phyloP scores from a whole-genome alignment of 108 stramenopile species.

The Skeletonema menzelii region DNA sequence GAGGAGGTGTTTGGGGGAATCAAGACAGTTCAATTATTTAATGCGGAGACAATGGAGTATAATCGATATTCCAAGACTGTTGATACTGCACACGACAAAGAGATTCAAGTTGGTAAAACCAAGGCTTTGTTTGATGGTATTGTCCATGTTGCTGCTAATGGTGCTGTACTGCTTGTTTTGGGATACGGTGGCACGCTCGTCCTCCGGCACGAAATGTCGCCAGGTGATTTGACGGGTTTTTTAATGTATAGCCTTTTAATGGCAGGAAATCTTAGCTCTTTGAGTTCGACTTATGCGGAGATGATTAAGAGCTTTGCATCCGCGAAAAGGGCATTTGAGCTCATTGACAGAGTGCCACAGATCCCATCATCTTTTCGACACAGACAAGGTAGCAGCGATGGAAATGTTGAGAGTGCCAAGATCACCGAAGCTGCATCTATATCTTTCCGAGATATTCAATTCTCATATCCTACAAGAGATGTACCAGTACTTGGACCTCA shows the following conservation, averaged over 20 bases:
- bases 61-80: slow-evolving; percentile 56
- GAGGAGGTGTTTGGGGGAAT: slow-evolving; percentile 71
- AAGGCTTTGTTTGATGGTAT: slow-evolving; percentile 74
- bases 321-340: slow-evolving; percentile 56
- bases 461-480: slow-evolving; percentile 89
- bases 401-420: neutral
- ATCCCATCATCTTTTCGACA: slow-evolving; percentile 35
- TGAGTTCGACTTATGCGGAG: slow-evolving; percentile 77
- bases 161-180: slow-evolving; percentile 74
- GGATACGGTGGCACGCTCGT: slow-evolving; percentile 84
- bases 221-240: slow-evolving; percentile 86
- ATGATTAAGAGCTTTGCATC: slow-evolving; percentile 69
- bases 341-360: slow-evolving; percentile 64
- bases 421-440: slow-evolving; percentile 49
- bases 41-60: slow-evolving; percentile 65
- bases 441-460: slow-evolving; percentile 64
- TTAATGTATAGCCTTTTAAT: slow-evolving; percentile 87
- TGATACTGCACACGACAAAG: slow-evolving; percentile 59
- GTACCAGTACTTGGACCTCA: slow-evolving; percentile 60
- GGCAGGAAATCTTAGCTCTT: slow-evolving; percentile 70
- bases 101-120: slow-evolving; percentile 64
- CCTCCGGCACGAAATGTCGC: slow-evolving; percentile 51
- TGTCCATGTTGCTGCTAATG: slow-evolving; percentile 75
- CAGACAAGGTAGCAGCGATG: neutral
- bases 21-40: slow-evolving; percentile 78